phyloP scores from a whole-genome alignment of 2,329 filamentous ascomycete species.

The Fusarium oligoseptatum region DNA sequence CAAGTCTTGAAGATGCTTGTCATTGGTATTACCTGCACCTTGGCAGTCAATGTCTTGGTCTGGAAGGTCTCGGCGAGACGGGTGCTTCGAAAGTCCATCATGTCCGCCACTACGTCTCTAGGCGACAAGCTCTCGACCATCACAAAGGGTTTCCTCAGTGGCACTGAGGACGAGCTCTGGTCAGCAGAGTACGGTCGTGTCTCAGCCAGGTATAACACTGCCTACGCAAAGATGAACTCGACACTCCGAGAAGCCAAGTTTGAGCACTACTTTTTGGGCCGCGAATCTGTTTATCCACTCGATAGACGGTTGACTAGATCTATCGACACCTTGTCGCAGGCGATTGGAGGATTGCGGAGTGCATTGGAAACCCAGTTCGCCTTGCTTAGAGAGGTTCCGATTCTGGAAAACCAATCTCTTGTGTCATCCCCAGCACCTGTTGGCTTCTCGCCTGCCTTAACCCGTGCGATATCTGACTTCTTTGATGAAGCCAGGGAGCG shows the following conservation, averaged over 20 bases:
- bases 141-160: slow-evolving; percentile 85
- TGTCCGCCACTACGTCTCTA: slow-evolving; percentile 79
- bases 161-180: slow-evolving; percentile 82
- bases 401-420: slow-evolving; percentile 28
- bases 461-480: slow-evolving; percentile 47
- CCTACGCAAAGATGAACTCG: slow-evolving; percentile 78
- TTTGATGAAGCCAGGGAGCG: slow-evolving; percentile 60
- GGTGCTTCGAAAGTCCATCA: slow-evolving; percentile 79
- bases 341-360: slow-evolving; percentile 89
- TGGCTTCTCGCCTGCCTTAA: slow-evolving; percentile 43
- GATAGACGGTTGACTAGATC: slow-evolving; percentile 86
- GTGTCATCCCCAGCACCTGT: slow-evolving; percentile 32
- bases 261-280: slow-evolving; percentile 87
- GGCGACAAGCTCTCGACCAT: slow-evolving; percentile 87
- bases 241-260: slow-evolving; percentile 88
- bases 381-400: slow-evolving; percentile 75
- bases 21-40: slow-evolving; percentile 80
- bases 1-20: slow-evolving; percentile 87
- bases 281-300: slow-evolving; percentile 81
- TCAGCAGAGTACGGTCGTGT: slow-evolving; percentile 74
- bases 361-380: slow-evolving; percentile 91
- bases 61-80: slow-evolving; percentile 83
- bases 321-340: slow-evolving; percentile 87
- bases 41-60: slow-evolving; percentile 81
- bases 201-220: slow-evolving; percentile 73